Percentiles rank a stretch among this genome's conserved stretches.
Evolutionary conservation across 148 eudicot species (phyloP).

Genomic region (Chenopodium berlandieri): DNA sequence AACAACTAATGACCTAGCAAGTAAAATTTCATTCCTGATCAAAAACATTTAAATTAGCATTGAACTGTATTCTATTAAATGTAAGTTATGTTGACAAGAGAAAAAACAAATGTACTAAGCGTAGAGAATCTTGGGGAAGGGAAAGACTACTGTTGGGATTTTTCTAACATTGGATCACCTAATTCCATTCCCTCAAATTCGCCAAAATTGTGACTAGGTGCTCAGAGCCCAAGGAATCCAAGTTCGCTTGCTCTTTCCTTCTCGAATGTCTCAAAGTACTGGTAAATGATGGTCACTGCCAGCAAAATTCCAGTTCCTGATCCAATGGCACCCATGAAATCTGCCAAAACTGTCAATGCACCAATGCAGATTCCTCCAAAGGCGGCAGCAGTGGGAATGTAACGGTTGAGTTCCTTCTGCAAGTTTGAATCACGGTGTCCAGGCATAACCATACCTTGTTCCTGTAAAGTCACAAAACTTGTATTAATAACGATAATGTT

Average conservation of each 20-base stretch:
- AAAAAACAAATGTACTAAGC: neutral
- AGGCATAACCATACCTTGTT: slow-evolving; percentile 96
- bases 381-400: slow-evolving; percentile 85
- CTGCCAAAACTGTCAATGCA: slow-evolving; percentile 78
- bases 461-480: slow-evolving; percentile 34
- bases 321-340: slow-evolving; percentile 94
- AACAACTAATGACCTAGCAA: neutral
- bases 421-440: slow-evolving; percentile 79
- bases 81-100: slow-evolving; percentile 16
- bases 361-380: slow-evolving; percentile 91
- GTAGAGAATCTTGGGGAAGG: neutral
- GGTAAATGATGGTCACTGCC: slow-evolving; percentile 82
- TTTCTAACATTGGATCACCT: slow-evolving; percentile 18
- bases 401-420: slow-evolving; percentile 85
- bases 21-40: neutral
- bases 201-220: slow-evolving; percentile 14
- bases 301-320: slow-evolving; percentile 85
- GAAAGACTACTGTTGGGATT: neutral
- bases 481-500: neutral
- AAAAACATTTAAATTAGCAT: slow-evolving; percentile 14
- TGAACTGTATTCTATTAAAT: slow-evolving; percentile 13
- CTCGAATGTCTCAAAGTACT: slow-evolving; percentile 89
- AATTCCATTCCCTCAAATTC: slow-evolving; percentile 12
- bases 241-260: slow-evolving; percentile 87
- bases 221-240: slow-evolving; percentile 78